Base-by-base conservation (phyloP, 345 rosid genomes). In the Populus nigra region DNA sequence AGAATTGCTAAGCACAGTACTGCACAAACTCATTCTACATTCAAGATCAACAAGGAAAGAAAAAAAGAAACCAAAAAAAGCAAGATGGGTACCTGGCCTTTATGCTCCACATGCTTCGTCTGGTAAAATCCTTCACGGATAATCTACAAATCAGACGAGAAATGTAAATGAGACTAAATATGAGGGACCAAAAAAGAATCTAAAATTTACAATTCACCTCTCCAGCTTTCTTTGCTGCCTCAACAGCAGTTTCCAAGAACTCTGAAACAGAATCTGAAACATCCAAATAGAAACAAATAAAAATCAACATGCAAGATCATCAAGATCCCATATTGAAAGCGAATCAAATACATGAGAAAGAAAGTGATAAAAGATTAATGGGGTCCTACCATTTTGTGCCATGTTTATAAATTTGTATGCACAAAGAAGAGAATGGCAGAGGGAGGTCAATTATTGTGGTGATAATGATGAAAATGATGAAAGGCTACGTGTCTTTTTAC, bases 31-130 rank as follows among this genome's bases (percentile, higher is more conserved):
- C 63, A n/a, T 25, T 23, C 63, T 59, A 59, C 27, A 59, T 59
- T 9, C 63, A n/a, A 69, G 72, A 38, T 38, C 27, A 72, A 61
- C 49, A n/a, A 20, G 2, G 20, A 35, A 80, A 13, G 53, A 16
- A 27, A 45, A 11, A 50, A 55, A 65, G 55, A 65, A 18, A n/a
- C 33, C 39, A 43, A 71, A 50, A 66, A 23, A 67, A 23, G 71
- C n/a, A n/a, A n/a, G 29, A 59, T 59, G 65, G 25, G 74, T 75
- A 96, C 99, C 94, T 83, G 86, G 81, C 99, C 98, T 80, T 96
- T 93, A 77, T 93, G 96, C 89, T 96, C 98, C 57, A 96, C 98
- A 81, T 89, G 85, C 88, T 96, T 96, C 62, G 92, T 92, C 84
- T 87, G 81, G 83, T 90, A 92, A 82, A 96, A 96, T 77, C 94